A percentile compares a stretch with the other conserved stretches of the same genome.
These are phyloP conservation scores for Annona squamosa DNA, from an alignment of 164 flowering plant species.

Conservation along the genomic window DNA sequence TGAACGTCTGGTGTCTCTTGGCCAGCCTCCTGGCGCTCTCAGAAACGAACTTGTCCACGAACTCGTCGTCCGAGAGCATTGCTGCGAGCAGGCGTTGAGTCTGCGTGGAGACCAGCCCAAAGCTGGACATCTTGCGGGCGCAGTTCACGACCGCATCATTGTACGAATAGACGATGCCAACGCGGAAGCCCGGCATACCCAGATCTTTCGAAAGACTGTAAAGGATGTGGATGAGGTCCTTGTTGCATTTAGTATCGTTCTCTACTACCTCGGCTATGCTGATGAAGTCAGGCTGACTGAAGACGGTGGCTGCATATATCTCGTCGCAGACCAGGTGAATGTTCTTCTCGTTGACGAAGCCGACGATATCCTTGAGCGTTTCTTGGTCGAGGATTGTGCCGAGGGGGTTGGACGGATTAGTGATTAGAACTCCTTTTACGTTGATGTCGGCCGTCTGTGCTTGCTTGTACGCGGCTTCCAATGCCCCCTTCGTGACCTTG, in stretches of 20 bases:
- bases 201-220: constrained; percentile 81
- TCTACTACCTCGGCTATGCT: constrained; percentile 59
- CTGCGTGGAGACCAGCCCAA: constrained; percentile 55
- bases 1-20: constrained; percentile 15
- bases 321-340: constrained; percentile 77
- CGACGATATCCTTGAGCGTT: constrained; percentile 36
- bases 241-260: constrained; percentile 33
- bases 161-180: constrained; percentile 58
- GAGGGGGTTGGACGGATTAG: constrained; percentile 83
- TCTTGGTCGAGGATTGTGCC: constrained; percentile 44
- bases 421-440: constrained; percentile 62
- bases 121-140: constrained; percentile 54
- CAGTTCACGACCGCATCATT: constrained; percentile 49
- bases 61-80: constrained; percentile 54
- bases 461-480: constrained; percentile 59
- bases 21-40: constrained; percentile 32
- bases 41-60: constrained; percentile 35
- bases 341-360: constrained; percentile 65
- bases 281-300: constrained; percentile 45
- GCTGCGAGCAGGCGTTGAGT: constrained; percentile 51
- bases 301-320: constrained; percentile 62
- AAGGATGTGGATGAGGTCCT: constrained; percentile 57
- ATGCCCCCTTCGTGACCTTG: constrained; percentile 36
- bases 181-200: constrained; percentile 66
- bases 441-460: constrained; percentile 44